Percentiles rank a stretch among this genome's conserved stretches.
phyloP scores from a whole-genome alignment of 441 rosid species.

The Rhodomyrtus psidioides region DNA sequence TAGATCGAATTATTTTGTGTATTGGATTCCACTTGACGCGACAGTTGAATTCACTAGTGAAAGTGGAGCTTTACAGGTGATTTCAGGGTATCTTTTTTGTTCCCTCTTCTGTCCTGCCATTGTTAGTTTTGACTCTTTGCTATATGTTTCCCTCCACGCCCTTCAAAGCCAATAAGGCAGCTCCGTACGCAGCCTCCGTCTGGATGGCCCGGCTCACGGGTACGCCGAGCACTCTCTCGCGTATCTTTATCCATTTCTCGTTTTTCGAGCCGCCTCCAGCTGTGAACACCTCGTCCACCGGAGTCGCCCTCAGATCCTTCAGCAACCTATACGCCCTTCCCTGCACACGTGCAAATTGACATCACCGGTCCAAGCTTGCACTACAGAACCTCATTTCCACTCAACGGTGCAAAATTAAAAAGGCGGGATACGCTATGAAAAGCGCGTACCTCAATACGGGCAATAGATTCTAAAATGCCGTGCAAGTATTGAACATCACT shows the following conservation, averaged over 20 bases:
- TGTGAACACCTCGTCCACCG: slow-evolving; percentile 67
- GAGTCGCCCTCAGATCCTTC: slow-evolving; percentile 74
- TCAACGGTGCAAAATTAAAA: not conserved
- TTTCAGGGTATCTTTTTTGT: not conserved
- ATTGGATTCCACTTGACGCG: no score
- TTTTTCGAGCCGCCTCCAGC: slow-evolving; percentile 90
- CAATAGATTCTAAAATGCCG: slow-evolving; percentile 89
- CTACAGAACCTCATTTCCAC: not conserved
- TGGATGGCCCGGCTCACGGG: slow-evolving; percentile 60
- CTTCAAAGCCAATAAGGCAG: slow-evolving; percentile 73
- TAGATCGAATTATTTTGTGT: no score
- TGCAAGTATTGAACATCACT: slow-evolving; percentile 77
- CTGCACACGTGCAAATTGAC: slow-evolving; percentile 14
- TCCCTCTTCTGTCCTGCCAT: not conserved
- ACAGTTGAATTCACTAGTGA: not conserved
- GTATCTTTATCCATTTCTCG: slow-evolving; percentile 71
- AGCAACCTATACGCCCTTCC: slow-evolving; percentile 61
- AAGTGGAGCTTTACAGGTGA: not conserved
- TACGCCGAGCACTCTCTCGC: slow-evolving; percentile 63
- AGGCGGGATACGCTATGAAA: not conserved
- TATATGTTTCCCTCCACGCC: slow-evolving; percentile 19
- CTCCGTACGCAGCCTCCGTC: slow-evolving; percentile 94
- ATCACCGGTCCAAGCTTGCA: not conserved
- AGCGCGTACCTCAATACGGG: slow-evolving; percentile 71
- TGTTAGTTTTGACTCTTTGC: not conserved